A percentile compares a stretch with the other conserved stretches of the same genome.
Conservation (phyloP, 179 eudicot genomes). For the Heliamphora pulchella region DNA sequence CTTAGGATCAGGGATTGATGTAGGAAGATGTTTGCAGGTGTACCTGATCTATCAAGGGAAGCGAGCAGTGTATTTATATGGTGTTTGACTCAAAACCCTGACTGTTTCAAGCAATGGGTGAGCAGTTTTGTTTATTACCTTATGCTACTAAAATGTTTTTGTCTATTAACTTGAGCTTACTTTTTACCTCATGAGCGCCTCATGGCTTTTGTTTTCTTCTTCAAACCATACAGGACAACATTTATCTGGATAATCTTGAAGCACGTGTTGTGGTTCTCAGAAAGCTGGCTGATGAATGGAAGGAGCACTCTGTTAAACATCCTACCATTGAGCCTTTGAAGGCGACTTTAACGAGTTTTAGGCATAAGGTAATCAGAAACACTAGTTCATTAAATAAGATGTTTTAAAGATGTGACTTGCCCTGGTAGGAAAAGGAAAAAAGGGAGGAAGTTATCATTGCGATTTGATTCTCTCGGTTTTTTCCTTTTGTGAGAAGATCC, state of each 20-base stretch:
- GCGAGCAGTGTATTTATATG: conserved; percentile 32
- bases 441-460: background rate
- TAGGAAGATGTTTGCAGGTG: conserved; percentile 21
- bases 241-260: conserved; percentile 40
- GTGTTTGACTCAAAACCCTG: conserved; percentile 41
- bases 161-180: conserved; percentile 1
- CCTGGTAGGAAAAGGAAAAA: background rate
- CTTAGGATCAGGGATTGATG: background rate
- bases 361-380: conserved; percentile 31
- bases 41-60: conserved; percentile 30
- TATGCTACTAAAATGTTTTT: background rate
- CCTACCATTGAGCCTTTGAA: conserved; percentile 26
- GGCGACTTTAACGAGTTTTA: conserved; percentile 29
- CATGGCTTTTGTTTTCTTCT: background rate
- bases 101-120: conserved; percentile 50
- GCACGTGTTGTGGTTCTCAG: conserved; percentile 34
- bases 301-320: conserved; percentile 27
- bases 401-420: background rate
- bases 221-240: conserved; percentile 29
- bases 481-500: background rate
- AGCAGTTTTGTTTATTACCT: conserved; percentile 14
- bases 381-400: background rate
- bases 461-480: background rate
- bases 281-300: conserved; percentile 30
- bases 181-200: background rate